Base-by-base conservation (phyloP, 768 basidiomycete species). In the Rhizopogon vesiculosus region DNA sequence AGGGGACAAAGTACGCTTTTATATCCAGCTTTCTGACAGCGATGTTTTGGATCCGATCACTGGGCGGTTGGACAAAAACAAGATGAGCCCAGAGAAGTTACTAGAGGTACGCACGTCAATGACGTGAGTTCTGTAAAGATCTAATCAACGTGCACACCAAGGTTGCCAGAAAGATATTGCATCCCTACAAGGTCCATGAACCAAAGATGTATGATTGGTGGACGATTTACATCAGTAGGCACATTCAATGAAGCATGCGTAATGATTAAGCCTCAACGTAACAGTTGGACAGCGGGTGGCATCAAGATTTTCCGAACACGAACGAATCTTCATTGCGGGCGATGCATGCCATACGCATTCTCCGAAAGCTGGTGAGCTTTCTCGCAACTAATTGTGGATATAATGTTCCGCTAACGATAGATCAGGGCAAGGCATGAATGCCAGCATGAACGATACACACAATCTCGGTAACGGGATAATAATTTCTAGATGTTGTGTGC, bases 281-380 rank as follows among this genome's bases (percentile, higher is more conserved):
- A 9, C 42, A 87, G 87, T 90, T 55, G 87, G 87, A 1, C 89
- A 90, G 62, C 81, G 88, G 8, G 83, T 90, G 2, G 86, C 88
- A 4, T 78, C 84, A 8, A 73, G 71, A 13, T 90, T 78, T 67
- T 81, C 82, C 18, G 69, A 78, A 2, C 65, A 79, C 19, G 77
- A 86, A 4, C 79, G 88, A 1, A 77, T 88, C 1, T 89, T 91
- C 66, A 89, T 91, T 55, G 85, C 82, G 0, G 88, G 88, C 0
- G 88, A 89, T 66, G 87, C 86, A 0, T 88, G 85, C 54, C 85
- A 84, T 64, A 84, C 83, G 1, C 83, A 84, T 67, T 84, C 81
- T 0, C 83, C 83, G 0, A 86, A 85, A 70, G 83, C 82, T 56
- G 82, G 84, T 82, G 42, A 41, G 71, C 48, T 6, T 2, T 19